Percentiles rank a stretch among this genome's conserved stretches.
Evolutionary conservation across 2,329 filamentous ascomycete genomes (phyloP).

Genomic region (Arachnomyces sp.): DNA sequence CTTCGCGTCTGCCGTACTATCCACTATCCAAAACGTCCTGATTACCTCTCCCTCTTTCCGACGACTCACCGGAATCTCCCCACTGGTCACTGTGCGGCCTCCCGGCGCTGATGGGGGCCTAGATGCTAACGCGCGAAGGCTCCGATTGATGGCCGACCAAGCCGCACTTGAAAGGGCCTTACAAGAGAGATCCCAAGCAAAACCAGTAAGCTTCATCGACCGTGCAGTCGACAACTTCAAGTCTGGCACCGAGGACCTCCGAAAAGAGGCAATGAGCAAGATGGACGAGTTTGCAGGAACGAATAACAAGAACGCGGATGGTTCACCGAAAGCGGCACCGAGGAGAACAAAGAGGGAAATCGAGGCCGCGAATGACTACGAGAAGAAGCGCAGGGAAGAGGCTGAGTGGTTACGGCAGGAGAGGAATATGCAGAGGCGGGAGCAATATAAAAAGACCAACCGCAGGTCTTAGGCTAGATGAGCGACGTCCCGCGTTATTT

Average conservation of each 20-base stretch:
- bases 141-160: slow-evolving; percentile 15
- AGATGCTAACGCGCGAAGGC: slow-evolving; percentile 6
- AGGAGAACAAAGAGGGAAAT: slow-evolving; percentile 24
- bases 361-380: slow-evolving; percentile 24
- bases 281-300: slow-evolving; percentile 19
- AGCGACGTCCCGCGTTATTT: no score
- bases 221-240: slow-evolving; percentile 27
- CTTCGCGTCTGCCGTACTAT: slow-evolving; percentile 33
- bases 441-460: slow-evolving; percentile 6
- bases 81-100: slow-evolving; percentile 9
- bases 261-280: slow-evolving; percentile 16
- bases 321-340: slow-evolving; percentile 14
- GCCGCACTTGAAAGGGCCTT: slow-evolving; percentile 8
- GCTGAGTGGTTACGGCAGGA: slow-evolving; percentile 26
- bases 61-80: slow-evolving; percentile 18
- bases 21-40: slow-evolving; percentile 37
- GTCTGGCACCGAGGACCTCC: slow-evolving; percentile 16
- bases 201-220: slow-evolving; percentile 25
- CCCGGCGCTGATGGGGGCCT: not conserved
- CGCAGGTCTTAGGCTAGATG: no score
- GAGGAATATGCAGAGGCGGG: slow-evolving; percentile 17
- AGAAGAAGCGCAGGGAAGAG: slow-evolving; percentile 20
- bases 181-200: slow-evolving; percentile 5
- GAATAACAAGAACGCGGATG: slow-evolving; percentile 16
- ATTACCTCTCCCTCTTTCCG: slow-evolving; percentile 32